These are phyloP conservation scores for barrel medic (Medicago truncatula) DNA, from an alignment of 306 rosid genomes.

Conservation along the genomic window DNA sequence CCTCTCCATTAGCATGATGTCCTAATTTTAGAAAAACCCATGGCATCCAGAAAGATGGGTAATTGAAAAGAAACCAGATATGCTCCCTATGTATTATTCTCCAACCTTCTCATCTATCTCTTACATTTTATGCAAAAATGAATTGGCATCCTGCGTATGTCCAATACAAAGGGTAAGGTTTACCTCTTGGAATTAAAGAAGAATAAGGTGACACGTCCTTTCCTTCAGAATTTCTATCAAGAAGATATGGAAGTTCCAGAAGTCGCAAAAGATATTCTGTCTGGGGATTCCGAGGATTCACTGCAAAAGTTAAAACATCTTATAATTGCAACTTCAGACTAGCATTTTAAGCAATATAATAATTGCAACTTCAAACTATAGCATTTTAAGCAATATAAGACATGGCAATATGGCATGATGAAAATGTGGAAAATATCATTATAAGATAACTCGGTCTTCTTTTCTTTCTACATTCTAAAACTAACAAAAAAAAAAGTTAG, in stretches of 20 bases:
- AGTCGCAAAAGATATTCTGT: constrained; percentile 82
- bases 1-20: constrained; percentile 3
- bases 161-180: constrained; percentile 16
- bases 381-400: constrained; percentile 23
- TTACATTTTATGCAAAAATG: constrained; percentile 9
- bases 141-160: constrained; percentile 21
- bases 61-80: neutral
- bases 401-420: neutral
- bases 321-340: constrained; percentile 10
- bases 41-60: constrained; percentile 25
- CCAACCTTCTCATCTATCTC: constrained; percentile 28
- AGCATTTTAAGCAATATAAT: no score
- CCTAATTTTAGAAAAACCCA: neutral
- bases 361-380: neutral
- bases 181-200: constrained; percentile 62
- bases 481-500: constrained; percentile 11
- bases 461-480: constrained; percentile 12
- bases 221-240: constrained; percentile 60
- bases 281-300: constrained; percentile 70
- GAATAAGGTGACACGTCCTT: constrained; percentile 51
- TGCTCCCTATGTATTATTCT: neutral
- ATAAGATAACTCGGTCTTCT: constrained; percentile 2
- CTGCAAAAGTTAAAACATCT: constrained; percentile 51
- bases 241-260: constrained; percentile 88
- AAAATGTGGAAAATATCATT: constrained; percentile 30